A percentile compares a stretch with the other conserved stretches of the same genome.
These are phyloP conservation scores for Aurantiochytrium sp. DNA, from an alignment of 108 stramenopile species.

Conservation along the genomic window DNA sequence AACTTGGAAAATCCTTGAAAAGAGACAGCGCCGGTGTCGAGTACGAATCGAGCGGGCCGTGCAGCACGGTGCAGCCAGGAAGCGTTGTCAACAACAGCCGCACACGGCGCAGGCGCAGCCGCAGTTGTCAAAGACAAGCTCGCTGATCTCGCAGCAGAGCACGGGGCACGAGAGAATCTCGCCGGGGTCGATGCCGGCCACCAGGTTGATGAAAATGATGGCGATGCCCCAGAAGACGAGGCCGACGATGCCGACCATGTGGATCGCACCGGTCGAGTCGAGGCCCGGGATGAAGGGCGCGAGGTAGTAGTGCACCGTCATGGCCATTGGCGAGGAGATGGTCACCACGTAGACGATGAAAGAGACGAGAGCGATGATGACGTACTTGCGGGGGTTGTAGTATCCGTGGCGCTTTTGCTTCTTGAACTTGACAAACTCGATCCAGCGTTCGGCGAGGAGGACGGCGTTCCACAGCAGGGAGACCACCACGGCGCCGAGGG, in stretches of 20 bases:
- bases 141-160: not conserved
- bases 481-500: not conserved
- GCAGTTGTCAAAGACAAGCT: not conserved
- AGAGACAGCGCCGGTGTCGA: no score
- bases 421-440: not conserved
- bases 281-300: not conserved
- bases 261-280: not conserved
- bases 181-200: conserved; percentile 2
- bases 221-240: not conserved
- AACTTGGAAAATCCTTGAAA: no score
- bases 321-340: not conserved
- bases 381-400: not conserved
- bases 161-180: conserved; percentile 9
- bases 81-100: not conserved
- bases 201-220: not conserved
- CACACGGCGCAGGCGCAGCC: not conserved
- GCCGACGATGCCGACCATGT: not conserved
- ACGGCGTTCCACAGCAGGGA: not conserved
- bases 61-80: no score
- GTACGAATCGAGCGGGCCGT: no score
- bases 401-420: not conserved
- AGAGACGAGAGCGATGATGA: not conserved
- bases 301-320: not conserved
- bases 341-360: not conserved
- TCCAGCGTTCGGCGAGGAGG: not conserved